These are phyloP conservation scores for Clonostachys chloroleuca DNA, from an alignment of 2,329 filamentous ascomycete genomes.

Conservation along the genomic window DNA sequence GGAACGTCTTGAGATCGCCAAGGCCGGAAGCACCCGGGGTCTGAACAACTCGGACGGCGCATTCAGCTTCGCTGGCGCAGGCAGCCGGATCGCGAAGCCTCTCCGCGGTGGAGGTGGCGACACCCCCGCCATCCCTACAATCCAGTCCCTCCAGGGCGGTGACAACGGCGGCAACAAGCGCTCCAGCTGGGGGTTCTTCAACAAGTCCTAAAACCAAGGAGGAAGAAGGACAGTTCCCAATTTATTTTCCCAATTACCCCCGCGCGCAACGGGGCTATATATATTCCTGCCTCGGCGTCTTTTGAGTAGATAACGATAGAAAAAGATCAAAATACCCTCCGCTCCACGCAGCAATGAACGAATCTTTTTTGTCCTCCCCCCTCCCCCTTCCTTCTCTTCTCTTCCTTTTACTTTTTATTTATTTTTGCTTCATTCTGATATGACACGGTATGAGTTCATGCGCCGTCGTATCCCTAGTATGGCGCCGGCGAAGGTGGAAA, in stretches of 20 bases:
- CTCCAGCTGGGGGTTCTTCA: slow-evolving; percentile 72
- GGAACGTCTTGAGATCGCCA: slow-evolving; percentile 93
- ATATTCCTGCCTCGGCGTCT: slow-evolving; percentile 1
- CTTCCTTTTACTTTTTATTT: background rate
- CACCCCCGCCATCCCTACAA: slow-evolving; percentile 45
- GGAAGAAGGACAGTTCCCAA: background rate
- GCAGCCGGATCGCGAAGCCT: slow-evolving; percentile 66
- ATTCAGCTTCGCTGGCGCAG: slow-evolving; percentile 66
- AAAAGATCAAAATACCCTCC: background rate
- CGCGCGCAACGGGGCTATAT: background rate
- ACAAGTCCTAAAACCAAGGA: slow-evolving; percentile 32
- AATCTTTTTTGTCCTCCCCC: background rate
- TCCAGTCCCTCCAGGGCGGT: slow-evolving; percentile 56
- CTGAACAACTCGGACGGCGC: slow-evolving; percentile 63
- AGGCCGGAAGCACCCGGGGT: slow-evolving; percentile 83
- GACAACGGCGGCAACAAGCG: slow-evolving; percentile 54
- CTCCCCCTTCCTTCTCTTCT: background rate
- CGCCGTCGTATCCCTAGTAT: too few relatives aligned
- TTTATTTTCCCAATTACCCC: background rate
- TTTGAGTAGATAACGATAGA: slow-evolving; percentile 3
- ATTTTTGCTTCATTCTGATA: too few relatives aligned
- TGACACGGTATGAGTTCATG: too few relatives aligned
- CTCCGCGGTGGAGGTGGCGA: slow-evolving; percentile 54
- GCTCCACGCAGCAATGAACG: background rate
- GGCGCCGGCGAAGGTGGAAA: too few relatives aligned